Evolutionary conservation across 495 filamentous ascomycete species (phyloP).

Genomic region (Aspergillus steynii): DNA sequence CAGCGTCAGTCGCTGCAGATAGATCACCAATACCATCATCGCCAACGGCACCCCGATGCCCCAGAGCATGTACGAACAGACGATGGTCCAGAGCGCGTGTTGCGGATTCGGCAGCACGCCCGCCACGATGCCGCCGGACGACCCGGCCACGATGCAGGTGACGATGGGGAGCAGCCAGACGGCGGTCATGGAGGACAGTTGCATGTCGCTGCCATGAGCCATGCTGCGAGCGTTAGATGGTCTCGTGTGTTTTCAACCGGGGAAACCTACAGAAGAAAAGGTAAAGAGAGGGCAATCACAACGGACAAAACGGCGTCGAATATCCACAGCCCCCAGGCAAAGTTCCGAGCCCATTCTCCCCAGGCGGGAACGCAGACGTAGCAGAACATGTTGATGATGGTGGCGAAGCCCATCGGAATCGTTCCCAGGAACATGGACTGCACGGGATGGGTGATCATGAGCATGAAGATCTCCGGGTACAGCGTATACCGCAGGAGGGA

Average conservation of each 20-base stretch:
- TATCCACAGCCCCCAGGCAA: conserved; percentile 61
- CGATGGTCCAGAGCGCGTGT: conserved; percentile 56
- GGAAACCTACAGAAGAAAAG: conserved; percentile 54
- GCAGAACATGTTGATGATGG: conserved; percentile 59
- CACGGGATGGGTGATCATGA: conserved; percentile 57
- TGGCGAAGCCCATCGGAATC: conserved; percentile 64
- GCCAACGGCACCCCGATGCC: conserved; percentile 59
- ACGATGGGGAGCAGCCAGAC: conserved; percentile 63
- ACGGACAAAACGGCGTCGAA: conserved; percentile 55
- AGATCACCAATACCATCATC: conserved; percentile 56
- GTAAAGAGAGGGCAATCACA: conserved; percentile 48
- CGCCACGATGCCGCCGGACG: conserved; percentile 57
- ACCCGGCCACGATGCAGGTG: conserved; percentile 56
- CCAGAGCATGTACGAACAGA: conserved; percentile 59
- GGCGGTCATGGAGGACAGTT: conserved; percentile 56
- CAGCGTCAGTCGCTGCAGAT: conserved; percentile 59
- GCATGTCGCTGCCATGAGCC: conserved; percentile 27
- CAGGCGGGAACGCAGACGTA: conserved; percentile 56
- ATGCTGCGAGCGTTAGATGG: conserved; percentile 25
- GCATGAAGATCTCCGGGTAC: conserved; percentile 56
- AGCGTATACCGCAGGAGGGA: conserved; percentile 55
- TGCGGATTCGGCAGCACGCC: conserved; percentile 49
- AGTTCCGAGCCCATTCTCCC: conserved; percentile 38
- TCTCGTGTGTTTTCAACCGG: not conserved
- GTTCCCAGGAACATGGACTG: conserved; percentile 64